A percentile compares a stretch with the other conserved stretches of the same genome.
These are phyloP conservation scores for Globisporangium polare DNA, from an alignment of 352 stramenopile genomes.

Conservation along the genomic window DNA sequence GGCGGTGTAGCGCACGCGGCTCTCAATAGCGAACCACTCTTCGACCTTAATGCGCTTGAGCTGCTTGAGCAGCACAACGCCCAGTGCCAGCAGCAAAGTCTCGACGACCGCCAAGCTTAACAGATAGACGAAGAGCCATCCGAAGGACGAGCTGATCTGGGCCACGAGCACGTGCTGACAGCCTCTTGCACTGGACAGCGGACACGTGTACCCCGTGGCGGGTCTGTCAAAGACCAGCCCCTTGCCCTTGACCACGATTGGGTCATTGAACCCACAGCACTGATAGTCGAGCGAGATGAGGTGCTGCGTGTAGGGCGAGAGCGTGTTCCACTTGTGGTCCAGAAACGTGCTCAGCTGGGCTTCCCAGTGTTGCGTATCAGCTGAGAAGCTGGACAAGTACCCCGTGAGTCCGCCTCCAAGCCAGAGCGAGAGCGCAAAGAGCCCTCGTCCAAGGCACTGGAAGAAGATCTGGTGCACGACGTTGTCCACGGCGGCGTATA, in stretches of 20 bases:
- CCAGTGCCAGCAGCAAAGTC: slow-evolving; percentile 18
- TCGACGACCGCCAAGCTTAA: slow-evolving; percentile 33
- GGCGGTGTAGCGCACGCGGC: slow-evolving; percentile 43
- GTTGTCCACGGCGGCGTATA: slow-evolving; percentile 27
- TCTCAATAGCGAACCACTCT: slow-evolving; percentile 47
- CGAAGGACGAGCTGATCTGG: slow-evolving; percentile 35
- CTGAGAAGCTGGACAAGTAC: slow-evolving; percentile 35
- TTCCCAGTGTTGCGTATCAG: slow-evolving; percentile 23
- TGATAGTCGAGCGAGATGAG: slow-evolving; percentile 35
- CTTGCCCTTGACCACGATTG: slow-evolving; percentile 24
- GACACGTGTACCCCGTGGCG: slow-evolving; percentile 34
- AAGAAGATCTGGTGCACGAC: slow-evolving; percentile 46
- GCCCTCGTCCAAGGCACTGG: slow-evolving; percentile 15
- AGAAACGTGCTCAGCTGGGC: slow-evolving; percentile 28
- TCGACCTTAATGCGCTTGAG: slow-evolving; percentile 29
- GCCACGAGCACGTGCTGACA: slow-evolving; percentile 29
- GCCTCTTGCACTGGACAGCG: slow-evolving; percentile 28
- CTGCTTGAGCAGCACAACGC: slow-evolving; percentile 23
- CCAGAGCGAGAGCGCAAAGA: slow-evolving; percentile 25
- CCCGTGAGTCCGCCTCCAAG: slow-evolving; percentile 25
- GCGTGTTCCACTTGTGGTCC: slow-evolving; percentile 33
- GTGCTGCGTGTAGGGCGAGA: slow-evolving; percentile 28
- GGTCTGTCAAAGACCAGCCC: slow-evolving; percentile 45
- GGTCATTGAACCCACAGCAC: slow-evolving; percentile 56
- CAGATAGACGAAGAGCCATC: slow-evolving; percentile 44